phyloP scores from a whole-genome alignment of 768 basidiomycete species.

The Cystobasidium onofrii region DNA sequence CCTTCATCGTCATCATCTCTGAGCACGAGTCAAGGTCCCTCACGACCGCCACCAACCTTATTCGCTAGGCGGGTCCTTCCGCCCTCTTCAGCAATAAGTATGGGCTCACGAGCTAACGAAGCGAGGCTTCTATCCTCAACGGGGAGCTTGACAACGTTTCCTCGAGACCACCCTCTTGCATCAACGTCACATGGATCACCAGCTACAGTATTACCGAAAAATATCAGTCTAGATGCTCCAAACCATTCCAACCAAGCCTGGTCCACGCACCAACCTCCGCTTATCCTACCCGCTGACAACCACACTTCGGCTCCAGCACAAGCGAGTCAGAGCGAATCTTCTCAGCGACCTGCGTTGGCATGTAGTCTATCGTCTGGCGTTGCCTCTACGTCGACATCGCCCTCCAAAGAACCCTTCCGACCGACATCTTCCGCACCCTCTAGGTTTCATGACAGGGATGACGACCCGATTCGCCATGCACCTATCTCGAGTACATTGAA shows the following conservation, averaged over 20 bases:
- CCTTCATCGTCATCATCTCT: not conserved
- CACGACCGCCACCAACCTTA: not conserved
- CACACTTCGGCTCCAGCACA: not conserved
- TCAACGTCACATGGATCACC: not conserved
- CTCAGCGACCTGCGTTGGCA: not conserved
- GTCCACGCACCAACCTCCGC: not conserved
- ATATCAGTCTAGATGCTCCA: not conserved
- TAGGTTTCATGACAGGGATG: not conserved
- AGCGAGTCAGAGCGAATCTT: not conserved
- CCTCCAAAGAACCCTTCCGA: conserved; percentile 4
- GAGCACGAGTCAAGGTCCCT: not conserved
- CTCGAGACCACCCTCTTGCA: not conserved
- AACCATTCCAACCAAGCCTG: not conserved
- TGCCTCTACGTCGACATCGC: not conserved
- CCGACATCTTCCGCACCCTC: not conserved
- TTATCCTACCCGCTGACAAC: not conserved
- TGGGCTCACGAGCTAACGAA: not conserved
- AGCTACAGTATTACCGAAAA: not conserved
- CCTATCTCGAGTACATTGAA: not conserved
- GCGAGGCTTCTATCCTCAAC: not conserved
- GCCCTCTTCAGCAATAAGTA: not conserved
- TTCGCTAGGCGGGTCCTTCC: not conserved
- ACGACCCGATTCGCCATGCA: not conserved
- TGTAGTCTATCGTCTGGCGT: not conserved
- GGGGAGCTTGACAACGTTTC: not conserved